Evolutionary conservation across 148 eudicot species (phyloP).

Genomic region (Limonium bicolor): DNA sequence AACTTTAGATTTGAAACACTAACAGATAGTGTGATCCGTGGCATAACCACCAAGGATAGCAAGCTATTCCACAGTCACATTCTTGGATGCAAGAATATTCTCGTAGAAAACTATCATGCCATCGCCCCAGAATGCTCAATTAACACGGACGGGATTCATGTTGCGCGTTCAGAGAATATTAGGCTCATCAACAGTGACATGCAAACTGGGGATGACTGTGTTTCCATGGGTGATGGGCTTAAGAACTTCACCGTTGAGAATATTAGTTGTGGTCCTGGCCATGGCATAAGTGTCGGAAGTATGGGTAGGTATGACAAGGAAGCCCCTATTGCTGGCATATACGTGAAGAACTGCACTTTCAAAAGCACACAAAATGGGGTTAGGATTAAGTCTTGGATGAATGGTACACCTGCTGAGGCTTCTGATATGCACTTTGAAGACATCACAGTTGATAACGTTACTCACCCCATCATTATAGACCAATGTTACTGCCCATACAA

Average conservation of each 20-base stretch:
- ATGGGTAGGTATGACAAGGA: slow-evolving; percentile 30
- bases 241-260: slow-evolving; percentile 14
- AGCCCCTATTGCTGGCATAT: slow-evolving; percentile 19
- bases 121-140: slow-evolving; percentile 24
- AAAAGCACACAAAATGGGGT: slow-evolving; percentile 28
- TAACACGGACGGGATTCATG: slow-evolving; percentile 52
- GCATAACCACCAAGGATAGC: slow-evolving; percentile 1
- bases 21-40: background rate
- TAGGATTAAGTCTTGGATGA: slow-evolving; percentile 38
- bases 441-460: slow-evolving; percentile 20
- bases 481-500: slow-evolving; percentile 39
- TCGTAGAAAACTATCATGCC: slow-evolving; percentile 12
- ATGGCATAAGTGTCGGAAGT: slow-evolving; percentile 55
- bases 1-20: background rate
- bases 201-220: slow-evolving; percentile 50
- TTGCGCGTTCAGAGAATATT: slow-evolving; percentile 29
- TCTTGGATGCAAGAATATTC: slow-evolving; percentile 18
- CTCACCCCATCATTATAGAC: slow-evolving; percentile 20
- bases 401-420: slow-evolving; percentile 11
- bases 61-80: slow-evolving; percentile 27
- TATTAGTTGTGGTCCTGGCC: slow-evolving; percentile 56
- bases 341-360: slow-evolving; percentile 23
- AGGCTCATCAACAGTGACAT: slow-evolving; percentile 17
- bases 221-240: slow-evolving; percentile 45
- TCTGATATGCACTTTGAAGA: slow-evolving; percentile 31